Evolutionary conservation across 371 early-diverging fungal genomes (phyloP).

Genomic region (Mortierella sp.): DNA sequence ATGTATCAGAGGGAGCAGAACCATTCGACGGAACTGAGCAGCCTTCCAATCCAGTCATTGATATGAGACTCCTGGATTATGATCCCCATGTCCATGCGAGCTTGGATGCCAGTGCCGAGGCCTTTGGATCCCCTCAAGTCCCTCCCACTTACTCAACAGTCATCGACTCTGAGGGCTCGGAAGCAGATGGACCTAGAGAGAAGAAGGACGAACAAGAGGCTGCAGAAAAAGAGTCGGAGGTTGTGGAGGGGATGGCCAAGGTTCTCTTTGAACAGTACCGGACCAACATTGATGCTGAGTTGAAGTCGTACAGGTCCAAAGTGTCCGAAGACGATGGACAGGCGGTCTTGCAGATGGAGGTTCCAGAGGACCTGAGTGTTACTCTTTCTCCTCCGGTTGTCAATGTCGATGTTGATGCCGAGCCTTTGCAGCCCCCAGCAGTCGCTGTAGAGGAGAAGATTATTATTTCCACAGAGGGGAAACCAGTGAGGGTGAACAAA

Average conservation of each 20-base stretch:
- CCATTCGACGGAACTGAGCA: neutral
- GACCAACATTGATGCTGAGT: neutral
- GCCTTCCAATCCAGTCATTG: neutral
- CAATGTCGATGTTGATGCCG: neutral
- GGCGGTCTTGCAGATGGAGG: neutral
- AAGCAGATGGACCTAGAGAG: neutral
- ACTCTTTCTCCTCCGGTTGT: no score
- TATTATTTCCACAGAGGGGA: neutral
- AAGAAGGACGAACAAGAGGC: constrained; percentile 1
- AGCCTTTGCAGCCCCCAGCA: neutral
- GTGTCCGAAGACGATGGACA: neutral
- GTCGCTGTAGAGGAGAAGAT: neutral
- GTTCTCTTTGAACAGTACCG: constrained; percentile 16
- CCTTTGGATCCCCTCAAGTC: neutral
- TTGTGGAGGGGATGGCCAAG: neutral
- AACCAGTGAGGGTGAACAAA: constrained; percentile 13
- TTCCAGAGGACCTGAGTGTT: no score
- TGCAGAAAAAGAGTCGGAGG: neutral
- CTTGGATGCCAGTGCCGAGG: neutral
- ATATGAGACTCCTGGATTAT: neutral
- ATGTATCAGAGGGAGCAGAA: neutral
- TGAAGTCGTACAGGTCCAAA: constrained; percentile 11
- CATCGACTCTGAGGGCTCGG: no score
- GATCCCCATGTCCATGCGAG: neutral
- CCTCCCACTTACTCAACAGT: neutral